These are phyloP conservation scores for Cyberlindnera bimundalis DNA, from an alignment of 805 yeast genomes.

Conservation along the genomic window DNA sequence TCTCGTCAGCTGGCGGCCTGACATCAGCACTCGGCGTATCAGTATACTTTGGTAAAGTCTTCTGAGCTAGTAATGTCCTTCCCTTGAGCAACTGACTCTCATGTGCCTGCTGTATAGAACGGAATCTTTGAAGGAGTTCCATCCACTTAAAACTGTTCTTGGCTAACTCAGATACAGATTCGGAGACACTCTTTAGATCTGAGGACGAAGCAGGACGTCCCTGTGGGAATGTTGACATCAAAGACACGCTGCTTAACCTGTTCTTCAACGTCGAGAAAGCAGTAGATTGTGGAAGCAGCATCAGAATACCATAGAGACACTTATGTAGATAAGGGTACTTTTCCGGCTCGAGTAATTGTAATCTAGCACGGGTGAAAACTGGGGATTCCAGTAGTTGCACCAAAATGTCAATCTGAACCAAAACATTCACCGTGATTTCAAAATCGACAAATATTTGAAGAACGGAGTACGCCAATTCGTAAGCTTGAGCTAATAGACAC, in stretches of 20 bases:
- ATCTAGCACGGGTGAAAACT: slow-evolving; percentile 78
- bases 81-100: slow-evolving; percentile 26
- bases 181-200: slow-evolving; percentile 8
- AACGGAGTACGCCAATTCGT: slow-evolving; percentile 82
- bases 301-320: slow-evolving; percentile 85
- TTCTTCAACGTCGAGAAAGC: slow-evolving; percentile 82
- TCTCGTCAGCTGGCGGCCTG: slow-evolving; percentile 17
- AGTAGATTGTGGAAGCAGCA: slow-evolving; percentile 91
- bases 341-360: slow-evolving; percentile 87
- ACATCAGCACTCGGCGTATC: slow-evolving; percentile 20
- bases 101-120: slow-evolving; percentile 42
- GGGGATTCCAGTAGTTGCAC: slow-evolving; percentile 93
- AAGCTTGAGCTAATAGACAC: slow-evolving; percentile 82
- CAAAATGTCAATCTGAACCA: slow-evolving; percentile 83
- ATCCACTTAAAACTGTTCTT: slow-evolving; percentile 34
- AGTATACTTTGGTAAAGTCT: slow-evolving; percentile 23
- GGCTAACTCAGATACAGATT: slow-evolving; percentile 14
- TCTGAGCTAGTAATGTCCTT: slow-evolving; percentile 14
- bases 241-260: slow-evolving; percentile 52
- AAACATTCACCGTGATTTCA: slow-evolving; percentile 73
- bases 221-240: slow-evolving; percentile 28
- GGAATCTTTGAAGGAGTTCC: slow-evolving; percentile 46
- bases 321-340: slow-evolving; percentile 77
- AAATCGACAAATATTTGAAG: slow-evolving; percentile 76
- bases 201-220: slow-evolving; percentile 4